Evolutionary conservation across 768 basidiomycete genomes (phyloP), one percentile per base, ranked within the genome.

Genomic region (Pholiota conissans): DNA sequence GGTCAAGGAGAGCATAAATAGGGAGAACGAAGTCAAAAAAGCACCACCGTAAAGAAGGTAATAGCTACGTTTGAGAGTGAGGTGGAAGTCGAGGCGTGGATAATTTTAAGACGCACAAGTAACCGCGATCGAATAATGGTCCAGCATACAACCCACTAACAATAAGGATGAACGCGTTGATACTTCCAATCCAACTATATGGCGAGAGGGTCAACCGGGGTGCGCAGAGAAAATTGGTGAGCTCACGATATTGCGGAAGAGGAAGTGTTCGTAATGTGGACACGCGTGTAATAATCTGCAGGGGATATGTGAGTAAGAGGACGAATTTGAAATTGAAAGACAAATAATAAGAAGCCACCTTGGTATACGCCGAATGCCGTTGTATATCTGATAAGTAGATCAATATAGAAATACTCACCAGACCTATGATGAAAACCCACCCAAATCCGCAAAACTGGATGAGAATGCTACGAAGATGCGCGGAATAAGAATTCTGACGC

Each of bases 171-270:
- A 57, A 57, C 8, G 56, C 39, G 13, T 57, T 57, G 24, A 57
- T 49, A 47, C 56, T 57, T 3, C 56, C 56, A 46, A 57, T 52
- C 56, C 56, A 57, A 6, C 56, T 57, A 13, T 24, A 16, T 8
- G 37, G 42, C 35, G 13, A 3, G 30, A 32, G 13, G 49, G 2
- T 45, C 18, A 45, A 45, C 22, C 13, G 18, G 7, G 18, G 18
- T 18, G 45, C 27, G 7, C 24, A 14, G 5, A 14, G 22, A 52
- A 10, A 28, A 9, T 24, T 14, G 22, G 3, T 14, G 18, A 13
- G 50, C 39, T 20, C 50, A 49, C 54, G 60, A 61, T 52, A 49
- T 52, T 29, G 55, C 50, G 14, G 55, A 55, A 22, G 53, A 61
- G 24, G 57, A 59, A 9, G 47, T 34, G 24, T 53, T 54, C 2